These are phyloP conservation scores for Yamadazyma epiphylla DNA, from an alignment of 1,139 yeast species.

Conservation along the genomic window DNA sequence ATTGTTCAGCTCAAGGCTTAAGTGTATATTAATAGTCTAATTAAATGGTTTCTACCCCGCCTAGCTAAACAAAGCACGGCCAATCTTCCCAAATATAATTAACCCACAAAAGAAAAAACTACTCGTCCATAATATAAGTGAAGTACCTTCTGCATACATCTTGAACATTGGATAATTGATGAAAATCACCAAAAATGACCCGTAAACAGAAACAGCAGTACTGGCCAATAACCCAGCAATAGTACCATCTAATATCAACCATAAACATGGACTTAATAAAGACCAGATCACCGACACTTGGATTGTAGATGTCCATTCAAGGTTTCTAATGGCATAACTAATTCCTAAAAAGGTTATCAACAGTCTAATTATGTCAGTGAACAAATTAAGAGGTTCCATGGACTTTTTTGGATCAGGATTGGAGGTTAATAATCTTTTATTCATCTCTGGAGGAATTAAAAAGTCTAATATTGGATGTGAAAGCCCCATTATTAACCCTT, in stretches of 20 bases:
- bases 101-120: conserved; percentile 68
- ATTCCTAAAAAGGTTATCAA: conserved; percentile 79
- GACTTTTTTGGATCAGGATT: conserved; percentile 29
- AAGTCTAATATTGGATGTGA: conserved; percentile 61
- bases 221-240: conserved; percentile 58
- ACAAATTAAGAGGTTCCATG: conserved; percentile 21
- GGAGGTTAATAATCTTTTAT: conserved; percentile 25
- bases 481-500: conserved; percentile 64
- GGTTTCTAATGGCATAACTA: conserved; percentile 74
- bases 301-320: conserved; percentile 73
- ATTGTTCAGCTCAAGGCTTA: too few relatives aligned
- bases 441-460: conserved; percentile 32
- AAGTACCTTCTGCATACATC: conserved; percentile 22
- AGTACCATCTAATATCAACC: conserved; percentile 80
- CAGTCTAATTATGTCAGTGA: conserved; percentile 49
- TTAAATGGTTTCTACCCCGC: too few relatives aligned
- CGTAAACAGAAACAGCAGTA: conserved; percentile 35
- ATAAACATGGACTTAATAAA: conserved; percentile 69
- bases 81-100: conserved; percentile 67
- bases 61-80: conserved; percentile 46
- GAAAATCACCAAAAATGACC: conserved; percentile 33
- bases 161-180: conserved; percentile 20
- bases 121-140: conserved; percentile 49
- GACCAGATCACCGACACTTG: conserved; percentile 79
- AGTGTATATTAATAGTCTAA: too few relatives aligned